Evolutionary conservation across 2,329 filamentous ascomycete genomes (phyloP), one percentile per base, ranked within the genome.

Genomic region (Dothistroma pini): DNA sequence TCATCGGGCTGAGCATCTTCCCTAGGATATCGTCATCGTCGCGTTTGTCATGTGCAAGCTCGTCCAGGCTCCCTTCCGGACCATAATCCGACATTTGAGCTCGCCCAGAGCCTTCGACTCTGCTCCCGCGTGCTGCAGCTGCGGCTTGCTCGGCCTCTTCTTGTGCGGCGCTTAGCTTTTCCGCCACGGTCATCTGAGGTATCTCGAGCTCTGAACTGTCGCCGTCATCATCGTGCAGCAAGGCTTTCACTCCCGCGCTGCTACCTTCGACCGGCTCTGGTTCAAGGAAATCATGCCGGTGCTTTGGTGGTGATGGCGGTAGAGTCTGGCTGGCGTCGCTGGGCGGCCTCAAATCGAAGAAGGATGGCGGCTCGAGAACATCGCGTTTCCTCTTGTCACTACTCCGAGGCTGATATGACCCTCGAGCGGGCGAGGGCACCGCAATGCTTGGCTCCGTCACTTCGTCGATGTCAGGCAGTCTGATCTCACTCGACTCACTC

Each of bases 91-190:
- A 34, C n/a, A 53, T 44, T 29, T 38, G 35, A 25, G 58, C 55
- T 54, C 48, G 57, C 48, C 19, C 54, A 25, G 49, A 16, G 34
- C 34, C 6, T 44, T 56, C 56, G 53, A 58, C 63, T 58, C 69
- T 52, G 19, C 38, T 59, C 19, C 47, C 54, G 25, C 50, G 56
- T 54, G 49, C 48, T 16, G 69, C 70, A 31, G 70, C 69, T 58
- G 75, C 75, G 58, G 76, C 77, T 63, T 75, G 74, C 68, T 78
- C 78, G 44, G 79, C 79, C 66, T 80, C 77, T 60, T 71, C 71
- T 62, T 78, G 75, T 8, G 75, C 78, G 51, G 73, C 75, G 55
- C 72, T 75, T 56, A 81, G 74, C 67, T 81, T 81, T 59, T 81
- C 78, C 59, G 77, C 73, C 55, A 81, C 74, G 2, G 76, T 79